Evolutionary conservation across 2,329 filamentous ascomycete genomes (phyloP).

Genomic region (Botryosphaeria dothidea): DNA sequence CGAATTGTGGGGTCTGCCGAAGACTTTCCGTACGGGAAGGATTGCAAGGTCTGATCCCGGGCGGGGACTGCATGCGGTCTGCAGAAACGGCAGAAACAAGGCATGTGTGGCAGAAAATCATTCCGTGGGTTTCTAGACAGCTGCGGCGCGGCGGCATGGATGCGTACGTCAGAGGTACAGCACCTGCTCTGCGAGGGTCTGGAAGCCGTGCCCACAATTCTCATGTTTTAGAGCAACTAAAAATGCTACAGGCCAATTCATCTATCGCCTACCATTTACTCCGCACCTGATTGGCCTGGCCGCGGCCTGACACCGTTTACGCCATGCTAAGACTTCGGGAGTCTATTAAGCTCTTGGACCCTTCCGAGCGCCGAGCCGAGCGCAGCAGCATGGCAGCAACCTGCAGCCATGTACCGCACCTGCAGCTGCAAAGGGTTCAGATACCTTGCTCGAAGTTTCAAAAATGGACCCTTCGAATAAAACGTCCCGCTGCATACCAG

Average conservation of each 20-base stretch:
- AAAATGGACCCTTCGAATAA: background rate
- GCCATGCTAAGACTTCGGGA: background rate
- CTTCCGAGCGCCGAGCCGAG: background rate
- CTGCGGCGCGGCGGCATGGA: background rate
- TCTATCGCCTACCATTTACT: background rate
- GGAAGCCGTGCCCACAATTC: background rate
- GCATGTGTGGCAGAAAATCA: background rate
- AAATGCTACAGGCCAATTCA: background rate
- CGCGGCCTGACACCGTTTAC: background rate
- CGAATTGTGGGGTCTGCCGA: constrained; percentile 15
- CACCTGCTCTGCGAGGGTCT: background rate
- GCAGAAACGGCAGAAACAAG: background rate
- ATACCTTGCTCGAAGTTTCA: background rate
- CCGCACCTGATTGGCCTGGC: background rate
- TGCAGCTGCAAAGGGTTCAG: background rate
- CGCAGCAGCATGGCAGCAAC: background rate
- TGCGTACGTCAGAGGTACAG: background rate
- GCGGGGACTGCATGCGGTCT: background rate
- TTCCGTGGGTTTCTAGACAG: background rate
- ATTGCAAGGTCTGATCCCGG: background rate
- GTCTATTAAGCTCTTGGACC: background rate
- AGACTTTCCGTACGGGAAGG: background rate
- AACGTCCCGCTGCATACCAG: background rate
- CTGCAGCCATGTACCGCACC: background rate
- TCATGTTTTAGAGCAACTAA: background rate